phyloP scores from a whole-genome alignment of 768 basidiomycete genomes.

The Thelephora ganbajun region DNA sequence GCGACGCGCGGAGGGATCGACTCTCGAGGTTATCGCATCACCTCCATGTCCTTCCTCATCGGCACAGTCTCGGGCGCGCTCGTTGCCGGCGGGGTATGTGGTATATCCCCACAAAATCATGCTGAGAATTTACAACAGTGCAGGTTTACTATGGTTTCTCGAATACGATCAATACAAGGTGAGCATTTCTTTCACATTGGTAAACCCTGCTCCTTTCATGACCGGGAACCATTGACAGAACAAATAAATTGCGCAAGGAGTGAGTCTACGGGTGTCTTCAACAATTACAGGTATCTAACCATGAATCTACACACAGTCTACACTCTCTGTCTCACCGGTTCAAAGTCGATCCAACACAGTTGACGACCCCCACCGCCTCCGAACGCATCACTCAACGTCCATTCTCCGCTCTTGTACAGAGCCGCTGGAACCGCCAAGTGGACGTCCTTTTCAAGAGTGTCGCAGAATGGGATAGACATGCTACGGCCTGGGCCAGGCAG shows the following conservation, averaged over 20 bases:
- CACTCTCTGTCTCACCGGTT: neutral
- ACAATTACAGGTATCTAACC: neutral
- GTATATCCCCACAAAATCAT: neutral
- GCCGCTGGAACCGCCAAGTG: neutral
- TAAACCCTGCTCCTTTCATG: neutral
- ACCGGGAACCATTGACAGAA: neutral
- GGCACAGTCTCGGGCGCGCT: conserved; percentile 6
- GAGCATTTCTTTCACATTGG: neutral
- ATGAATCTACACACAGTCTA: neutral
- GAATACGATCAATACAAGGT: neutral
- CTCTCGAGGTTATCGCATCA: neutral
- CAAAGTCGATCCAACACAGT: neutral
- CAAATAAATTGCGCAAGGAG: neutral
- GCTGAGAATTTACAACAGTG: neutral
- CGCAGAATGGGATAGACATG: neutral
- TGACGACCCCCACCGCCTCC: neutral
- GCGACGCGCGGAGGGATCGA: neutral
- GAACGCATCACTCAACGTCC: neutral
- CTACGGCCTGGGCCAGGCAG: neutral
- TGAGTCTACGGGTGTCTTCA: neutral
- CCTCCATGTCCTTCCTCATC: conserved; percentile 7
- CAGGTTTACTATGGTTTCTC: neutral
- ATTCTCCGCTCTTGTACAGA: neutral
- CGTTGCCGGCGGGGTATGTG: conserved; percentile 8
- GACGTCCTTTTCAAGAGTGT: neutral